These are phyloP conservation scores for Penstemon newberryi DNA, from an alignment of 257 asterid genomes.

Conservation along the genomic window DNA sequence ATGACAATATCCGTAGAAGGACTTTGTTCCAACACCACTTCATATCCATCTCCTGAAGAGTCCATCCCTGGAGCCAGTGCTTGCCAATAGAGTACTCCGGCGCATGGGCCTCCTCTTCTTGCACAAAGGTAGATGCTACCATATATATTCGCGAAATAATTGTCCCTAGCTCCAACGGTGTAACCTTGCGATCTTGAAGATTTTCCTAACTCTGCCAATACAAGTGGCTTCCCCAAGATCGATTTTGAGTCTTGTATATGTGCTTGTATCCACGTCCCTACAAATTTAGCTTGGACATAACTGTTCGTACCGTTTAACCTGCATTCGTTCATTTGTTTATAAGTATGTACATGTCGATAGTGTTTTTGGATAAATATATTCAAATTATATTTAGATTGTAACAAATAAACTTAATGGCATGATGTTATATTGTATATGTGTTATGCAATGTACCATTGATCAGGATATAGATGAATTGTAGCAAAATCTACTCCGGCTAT, in stretches of 20 bases:
- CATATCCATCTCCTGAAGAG: slow-evolving; percentile 26
- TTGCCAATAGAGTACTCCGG: slow-evolving; percentile 29
- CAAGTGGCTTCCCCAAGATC: slow-evolving; percentile 26
- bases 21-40: slow-evolving; percentile 22
- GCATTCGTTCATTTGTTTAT: neutral
- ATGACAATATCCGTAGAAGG: slow-evolving; percentile 31
- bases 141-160: slow-evolving; percentile 16
- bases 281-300: slow-evolving; percentile 20
- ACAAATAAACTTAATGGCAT: no score
- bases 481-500: slow-evolving; percentile 40
- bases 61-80: slow-evolving; percentile 30
- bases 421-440: no score
- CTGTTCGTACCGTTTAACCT: slow-evolving; percentile 27
- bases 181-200: slow-evolving; percentile 29
- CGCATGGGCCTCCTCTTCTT: slow-evolving; percentile 27
- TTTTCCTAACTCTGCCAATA: slow-evolving; percentile 31
- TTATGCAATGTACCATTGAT: slow-evolving; percentile 42
- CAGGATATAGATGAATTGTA: slow-evolving; percentile 44
- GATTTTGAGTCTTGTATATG: slow-evolving; percentile 29
- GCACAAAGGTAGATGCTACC: slow-evolving; percentile 23
- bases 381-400: no score
- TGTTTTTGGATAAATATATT: no score
- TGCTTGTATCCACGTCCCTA: slow-evolving; percentile 26
- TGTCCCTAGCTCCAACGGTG: slow-evolving; percentile 21
- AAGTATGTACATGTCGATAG: neutral